Evolutionary conservation across 1,139 yeast species (phyloP).

Genomic region (Scheffersomyces insectosa): DNA sequence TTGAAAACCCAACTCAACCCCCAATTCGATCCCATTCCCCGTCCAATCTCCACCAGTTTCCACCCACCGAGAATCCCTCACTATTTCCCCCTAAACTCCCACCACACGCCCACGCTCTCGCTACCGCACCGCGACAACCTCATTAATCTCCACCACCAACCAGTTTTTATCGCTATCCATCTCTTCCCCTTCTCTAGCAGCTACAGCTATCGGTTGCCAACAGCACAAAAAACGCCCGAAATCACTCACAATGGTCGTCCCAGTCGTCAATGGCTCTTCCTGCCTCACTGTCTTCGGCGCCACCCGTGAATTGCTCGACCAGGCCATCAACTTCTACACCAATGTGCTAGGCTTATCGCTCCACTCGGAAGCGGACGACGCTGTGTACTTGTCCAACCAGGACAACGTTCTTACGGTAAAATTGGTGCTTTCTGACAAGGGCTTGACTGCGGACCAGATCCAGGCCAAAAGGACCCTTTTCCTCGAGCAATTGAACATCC

Average conservation of each 20-base stretch:
- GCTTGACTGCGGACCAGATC: constrained; percentile 27
- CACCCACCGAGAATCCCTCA: not conserved
- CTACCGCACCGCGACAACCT: not conserved
- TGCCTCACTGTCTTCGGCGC: constrained; percentile 47
- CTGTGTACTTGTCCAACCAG: constrained; percentile 32
- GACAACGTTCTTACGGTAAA: constrained; percentile 32
- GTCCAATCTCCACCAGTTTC: no score
- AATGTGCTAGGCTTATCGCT: constrained; percentile 42
- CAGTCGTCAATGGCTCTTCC: constrained; percentile 55
- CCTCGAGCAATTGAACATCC: constrained; percentile 23
- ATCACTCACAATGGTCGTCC: constrained; percentile 15
- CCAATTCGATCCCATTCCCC: no score
- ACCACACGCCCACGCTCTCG: constrained; percentile 5
- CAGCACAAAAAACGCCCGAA: no score
- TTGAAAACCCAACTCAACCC: no score
- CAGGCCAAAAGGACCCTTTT: constrained; percentile 23
- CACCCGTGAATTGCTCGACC: constrained; percentile 28
- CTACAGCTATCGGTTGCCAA: no score
- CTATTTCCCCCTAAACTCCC: constrained; percentile 6
- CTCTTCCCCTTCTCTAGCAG: not conserved
- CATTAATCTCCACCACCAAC: not conserved
- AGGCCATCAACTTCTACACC: constrained; percentile 49
- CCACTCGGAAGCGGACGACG: constrained; percentile 22
- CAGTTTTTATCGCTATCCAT: not conserved
- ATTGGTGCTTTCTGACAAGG: constrained; percentile 25